Evolutionary conservation across 192 early-diverging fungal species (phyloP), one percentile per base, ranked within the genome.

Genomic region (Backusella luteola): DNA sequence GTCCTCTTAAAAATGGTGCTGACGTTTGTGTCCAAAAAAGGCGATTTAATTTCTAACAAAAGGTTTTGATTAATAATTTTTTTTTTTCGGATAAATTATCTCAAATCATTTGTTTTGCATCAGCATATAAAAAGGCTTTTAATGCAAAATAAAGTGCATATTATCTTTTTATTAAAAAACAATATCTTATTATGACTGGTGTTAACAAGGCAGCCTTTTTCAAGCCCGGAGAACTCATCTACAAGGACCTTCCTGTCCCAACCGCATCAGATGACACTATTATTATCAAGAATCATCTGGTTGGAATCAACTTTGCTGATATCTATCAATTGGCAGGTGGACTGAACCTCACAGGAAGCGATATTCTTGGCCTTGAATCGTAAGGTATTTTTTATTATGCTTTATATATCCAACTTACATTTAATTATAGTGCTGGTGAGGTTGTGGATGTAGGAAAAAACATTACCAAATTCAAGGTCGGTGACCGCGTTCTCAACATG

Each of bases 211-310:
- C 26, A 21, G 56, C 56, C 12, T 63, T 63, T 12, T 14, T 63
- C 9, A 63, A 63, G 3, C 23, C 56, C 6, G 56, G 56, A 63
- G 56, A 75, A 29, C 56, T 75, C 23, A 39, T 29, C 15, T 75
- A 75, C 23, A 59, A 46, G 35, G 74, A 75, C 35, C n/a, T 66
- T 19, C 36, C 56, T 23, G n/a, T 39, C 6, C 74, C 74, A 34
- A 32, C 56, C 19, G 66, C 74, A 14, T 6, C 36, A 21, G 26
- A 59, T 29, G 74, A 66, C 74, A 41, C 19, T 15, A 66, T 75
- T 34, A 17, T 75, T 26, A 75, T 75, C 56, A 67, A 75, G 63
- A 75, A 75, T 11, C 74, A 67, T 8, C 35, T 42, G 34, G 38
- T 0, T 34, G 74, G 74, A 14, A 15, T 59, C 56, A 63, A 63